Conservation (phyloP, 148 eudicot species). For the Chenopodium formosanum region DNA sequence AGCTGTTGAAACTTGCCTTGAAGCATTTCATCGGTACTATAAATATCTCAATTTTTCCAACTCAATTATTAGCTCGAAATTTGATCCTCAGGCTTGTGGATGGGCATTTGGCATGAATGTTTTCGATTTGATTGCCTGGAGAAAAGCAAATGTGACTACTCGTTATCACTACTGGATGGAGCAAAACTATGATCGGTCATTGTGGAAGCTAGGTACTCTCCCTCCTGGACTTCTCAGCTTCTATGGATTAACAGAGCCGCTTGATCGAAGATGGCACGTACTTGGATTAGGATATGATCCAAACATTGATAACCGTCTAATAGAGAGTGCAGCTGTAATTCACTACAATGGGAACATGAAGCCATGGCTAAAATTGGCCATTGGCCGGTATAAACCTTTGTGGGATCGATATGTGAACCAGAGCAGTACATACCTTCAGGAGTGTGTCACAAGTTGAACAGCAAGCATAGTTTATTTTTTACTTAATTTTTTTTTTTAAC, state of each 20-base stretch:
- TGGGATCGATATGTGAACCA: slow-evolving; percentile 62
- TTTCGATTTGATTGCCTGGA: slow-evolving; percentile 74
- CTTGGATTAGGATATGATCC: slow-evolving; percentile 72
- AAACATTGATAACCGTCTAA: slow-evolving; percentile 64
- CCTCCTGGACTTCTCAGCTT: slow-evolving; percentile 75
- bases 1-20: slow-evolving; percentile 85
- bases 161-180: slow-evolving; percentile 68
- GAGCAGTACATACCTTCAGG: slow-evolving; percentile 51
- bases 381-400: slow-evolving; percentile 55
- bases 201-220: slow-evolving; percentile 79
- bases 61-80: slow-evolving; percentile 62
- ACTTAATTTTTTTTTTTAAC: neutral
- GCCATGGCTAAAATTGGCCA: slow-evolving; percentile 72
- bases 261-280: slow-evolving; percentile 85
- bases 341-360: slow-evolving; percentile 84
- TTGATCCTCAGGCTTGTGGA: slow-evolving; percentile 84
- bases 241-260: slow-evolving; percentile 77
- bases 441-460: slow-evolving; percentile 52
- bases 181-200: slow-evolving; percentile 49
- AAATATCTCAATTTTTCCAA: slow-evolving; percentile 75
- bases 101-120: slow-evolving; percentile 89
- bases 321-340: slow-evolving; percentile 72
- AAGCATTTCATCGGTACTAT: slow-evolving; percentile 68
- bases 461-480: neutral
- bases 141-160: slow-evolving; percentile 57